Conservation (phyloP, 495 filamentous ascomycete species). For the Podospora sp. region DNA sequence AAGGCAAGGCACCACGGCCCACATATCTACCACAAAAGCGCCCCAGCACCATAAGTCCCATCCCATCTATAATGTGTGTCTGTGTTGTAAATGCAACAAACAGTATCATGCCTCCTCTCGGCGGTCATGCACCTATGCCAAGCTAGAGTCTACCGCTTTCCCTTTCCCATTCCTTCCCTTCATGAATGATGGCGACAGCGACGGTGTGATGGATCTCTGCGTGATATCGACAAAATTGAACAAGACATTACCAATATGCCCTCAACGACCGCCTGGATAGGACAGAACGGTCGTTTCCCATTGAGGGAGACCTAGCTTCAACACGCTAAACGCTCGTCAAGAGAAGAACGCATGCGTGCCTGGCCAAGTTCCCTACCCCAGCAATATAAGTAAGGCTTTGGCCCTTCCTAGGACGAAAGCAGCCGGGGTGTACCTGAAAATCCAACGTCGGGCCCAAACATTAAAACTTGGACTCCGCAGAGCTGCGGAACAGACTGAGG, state of each 20-base stretch:
- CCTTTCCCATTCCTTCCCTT: neutral
- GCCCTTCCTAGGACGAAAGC: neutral
- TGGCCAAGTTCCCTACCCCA: neutral
- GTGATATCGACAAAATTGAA: conserved; percentile 10
- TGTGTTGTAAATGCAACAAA: neutral
- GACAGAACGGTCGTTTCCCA: no score
- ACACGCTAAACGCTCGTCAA: no score
- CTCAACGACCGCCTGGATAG: neutral
- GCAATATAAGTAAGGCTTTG: neutral
- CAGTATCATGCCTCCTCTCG: neutral
- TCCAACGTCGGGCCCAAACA: neutral
- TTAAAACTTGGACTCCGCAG: neutral
- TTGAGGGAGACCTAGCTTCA: no score
- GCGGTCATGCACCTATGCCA: neutral
- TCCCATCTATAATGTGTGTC: neutral
- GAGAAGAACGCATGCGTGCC: neutral
- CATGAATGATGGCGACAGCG: neutral
- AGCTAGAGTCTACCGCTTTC: neutral
- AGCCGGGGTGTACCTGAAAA: neutral
- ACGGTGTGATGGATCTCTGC: conserved; percentile 1
- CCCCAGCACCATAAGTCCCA: neutral
- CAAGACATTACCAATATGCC: conserved; percentile 25
- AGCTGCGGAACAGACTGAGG: neutral
- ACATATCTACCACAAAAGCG: neutral
- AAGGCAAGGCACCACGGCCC: neutral